Evolutionary conservation across 257 asterid species (phyloP).

Genomic region (Solanum verrucosum): DNA sequence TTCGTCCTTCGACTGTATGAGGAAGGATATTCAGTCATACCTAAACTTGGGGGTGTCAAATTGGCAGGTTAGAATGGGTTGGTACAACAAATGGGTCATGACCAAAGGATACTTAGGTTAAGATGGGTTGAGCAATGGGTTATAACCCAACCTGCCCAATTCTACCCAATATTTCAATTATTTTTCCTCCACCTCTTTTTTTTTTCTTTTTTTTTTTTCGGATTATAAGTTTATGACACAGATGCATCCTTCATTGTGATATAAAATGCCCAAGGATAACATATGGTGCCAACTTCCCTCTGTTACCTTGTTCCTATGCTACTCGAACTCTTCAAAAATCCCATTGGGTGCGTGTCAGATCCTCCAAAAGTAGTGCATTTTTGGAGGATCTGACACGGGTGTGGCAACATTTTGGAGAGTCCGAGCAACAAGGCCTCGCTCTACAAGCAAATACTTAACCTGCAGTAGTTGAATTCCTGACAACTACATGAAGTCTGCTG

Average conservation of each 20-base stretch:
- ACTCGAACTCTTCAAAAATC: background rate
- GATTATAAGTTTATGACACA: background rate
- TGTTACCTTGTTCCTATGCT: background rate
- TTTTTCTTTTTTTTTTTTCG: background rate
- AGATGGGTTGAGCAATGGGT: background rate
- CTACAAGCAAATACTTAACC: background rate
- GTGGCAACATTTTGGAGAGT: background rate
- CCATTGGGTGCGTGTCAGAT: background rate
- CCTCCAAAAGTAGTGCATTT: background rate
- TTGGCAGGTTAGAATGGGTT: background rate
- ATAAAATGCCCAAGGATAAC: background rate
- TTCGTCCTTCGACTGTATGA: background rate
- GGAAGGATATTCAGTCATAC: background rate
- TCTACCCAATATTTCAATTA: background rate
- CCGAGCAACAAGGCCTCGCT: background rate
- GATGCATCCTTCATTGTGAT: background rate
- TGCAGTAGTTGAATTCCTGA: background rate
- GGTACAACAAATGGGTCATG: background rate
- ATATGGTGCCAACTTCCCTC: background rate
- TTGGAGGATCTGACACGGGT: background rate
- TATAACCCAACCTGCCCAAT: background rate
- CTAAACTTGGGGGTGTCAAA: background rate
- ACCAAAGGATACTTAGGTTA: background rate
- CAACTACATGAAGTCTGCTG: background rate
- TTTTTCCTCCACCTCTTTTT: background rate